Evolutionary conservation across 2,329 filamentous ascomycete species (phyloP).

Genomic region (Colletotrichum sp.): DNA sequence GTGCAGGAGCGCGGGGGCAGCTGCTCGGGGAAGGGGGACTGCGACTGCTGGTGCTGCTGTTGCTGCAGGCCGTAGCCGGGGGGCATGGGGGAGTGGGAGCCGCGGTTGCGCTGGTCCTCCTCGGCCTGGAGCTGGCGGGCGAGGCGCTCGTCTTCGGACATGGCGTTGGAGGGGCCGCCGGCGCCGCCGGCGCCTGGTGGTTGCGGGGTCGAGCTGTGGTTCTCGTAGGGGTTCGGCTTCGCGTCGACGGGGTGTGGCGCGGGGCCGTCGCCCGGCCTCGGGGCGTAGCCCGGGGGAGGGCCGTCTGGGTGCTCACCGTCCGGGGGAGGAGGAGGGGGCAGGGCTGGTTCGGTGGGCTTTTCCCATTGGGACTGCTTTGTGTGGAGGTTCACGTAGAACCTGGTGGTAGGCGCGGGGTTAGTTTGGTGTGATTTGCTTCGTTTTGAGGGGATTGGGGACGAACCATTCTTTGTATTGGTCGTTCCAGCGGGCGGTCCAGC

Average conservation of each 20-base stretch:
- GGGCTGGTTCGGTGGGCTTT: slow-evolving; percentile 73
- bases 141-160: slow-evolving; percentile 73
- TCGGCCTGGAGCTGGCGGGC: slow-evolving; percentile 83
- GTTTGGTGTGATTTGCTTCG: neutral
- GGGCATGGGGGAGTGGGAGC: slow-evolving; percentile 33
- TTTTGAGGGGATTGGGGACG: slow-evolving; percentile 15
- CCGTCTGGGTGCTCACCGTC: slow-evolving; percentile 53
- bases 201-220: slow-evolving; percentile 30
- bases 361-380: slow-evolving; percentile 95
- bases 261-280: slow-evolving; percentile 44
- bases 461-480: slow-evolving; percentile 87
- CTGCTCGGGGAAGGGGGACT: slow-evolving; percentile 37
- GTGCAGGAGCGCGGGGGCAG: slow-evolving; percentile 51
- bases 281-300: slow-evolving; percentile 71
- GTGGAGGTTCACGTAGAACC: slow-evolving; percentile 90
- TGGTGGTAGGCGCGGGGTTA: slow-evolving; percentile 34
- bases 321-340: slow-evolving; percentile 46
- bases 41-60: slow-evolving; percentile 29
- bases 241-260: slow-evolving; percentile 48
- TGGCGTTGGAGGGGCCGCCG: slow-evolving; percentile 28
- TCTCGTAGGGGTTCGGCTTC: slow-evolving; percentile 64
- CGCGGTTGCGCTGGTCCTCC: slow-evolving; percentile 65
- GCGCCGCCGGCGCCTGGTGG: slow-evolving; percentile 35
- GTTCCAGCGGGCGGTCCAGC: slow-evolving; percentile 88
- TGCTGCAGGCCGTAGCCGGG: slow-evolving; percentile 27